These are phyloP conservation scores for Metschnikowia proteae DNA, from an alignment of 805 yeast species.

Conservation along the genomic window DNA sequence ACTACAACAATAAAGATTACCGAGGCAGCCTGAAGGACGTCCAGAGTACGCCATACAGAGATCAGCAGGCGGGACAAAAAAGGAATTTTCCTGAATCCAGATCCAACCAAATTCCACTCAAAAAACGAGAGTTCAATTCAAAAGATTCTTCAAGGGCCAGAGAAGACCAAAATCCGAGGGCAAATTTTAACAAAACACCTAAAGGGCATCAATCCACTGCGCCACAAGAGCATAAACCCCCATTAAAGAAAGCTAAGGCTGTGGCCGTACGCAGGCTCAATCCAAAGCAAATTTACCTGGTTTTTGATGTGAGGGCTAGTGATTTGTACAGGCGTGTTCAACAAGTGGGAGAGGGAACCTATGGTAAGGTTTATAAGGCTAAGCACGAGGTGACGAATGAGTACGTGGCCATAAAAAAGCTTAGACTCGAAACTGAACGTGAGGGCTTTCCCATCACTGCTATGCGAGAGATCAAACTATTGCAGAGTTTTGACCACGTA, in stretches of 20 bases:
- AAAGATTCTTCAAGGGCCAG: not conserved
- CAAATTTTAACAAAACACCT: not conserved
- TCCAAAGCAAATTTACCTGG: slow-evolving; percentile 32
- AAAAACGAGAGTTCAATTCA: slow-evolving; percentile 9
- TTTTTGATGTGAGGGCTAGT: slow-evolving; percentile 24
- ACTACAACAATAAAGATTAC: not conserved
- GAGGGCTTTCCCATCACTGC: slow-evolving; percentile 98
- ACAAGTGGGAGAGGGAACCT: slow-evolving; percentile 99
- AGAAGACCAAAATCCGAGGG: not conserved
- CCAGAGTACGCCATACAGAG: not conserved
- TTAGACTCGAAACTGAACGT: slow-evolving; percentile 79
- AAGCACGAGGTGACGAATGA: slow-evolving; percentile 62
- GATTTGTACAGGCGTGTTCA: slow-evolving; percentile 63
- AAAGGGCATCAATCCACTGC: slow-evolving; percentile 1
- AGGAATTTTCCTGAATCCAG: slow-evolving; percentile 8
- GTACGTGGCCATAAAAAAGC: slow-evolving; percentile 79
- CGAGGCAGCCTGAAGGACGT: slow-evolving; percentile 2
- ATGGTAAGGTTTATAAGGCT: slow-evolving; percentile 94
- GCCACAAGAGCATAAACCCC: not conserved
- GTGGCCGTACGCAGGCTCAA: slow-evolving; percentile 16
- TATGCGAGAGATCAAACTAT: slow-evolving; percentile 79
- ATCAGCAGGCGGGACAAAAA: not conserved
- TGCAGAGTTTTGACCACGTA: slow-evolving; percentile 78
- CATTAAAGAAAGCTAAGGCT: not conserved
- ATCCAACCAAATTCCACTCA: slow-evolving; percentile 2